Conservation (phyloP, 768 basidiomycete genomes). For the Jaapia argillacea region DNA sequence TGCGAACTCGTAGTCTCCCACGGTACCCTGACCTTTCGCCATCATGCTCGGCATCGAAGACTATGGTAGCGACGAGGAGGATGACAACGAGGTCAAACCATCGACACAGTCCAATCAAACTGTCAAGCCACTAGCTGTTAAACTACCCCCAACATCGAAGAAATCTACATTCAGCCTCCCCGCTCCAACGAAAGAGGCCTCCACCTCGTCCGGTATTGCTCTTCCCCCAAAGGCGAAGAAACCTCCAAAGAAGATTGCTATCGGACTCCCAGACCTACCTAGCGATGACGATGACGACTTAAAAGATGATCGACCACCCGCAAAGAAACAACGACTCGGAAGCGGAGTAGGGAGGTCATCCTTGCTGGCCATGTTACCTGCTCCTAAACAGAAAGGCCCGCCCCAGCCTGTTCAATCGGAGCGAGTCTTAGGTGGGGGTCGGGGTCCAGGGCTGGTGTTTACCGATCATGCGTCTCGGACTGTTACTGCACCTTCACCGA, state of each 20-base stretch:
- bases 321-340: slow-evolving; percentile 48
- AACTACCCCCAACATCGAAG: not conserved
- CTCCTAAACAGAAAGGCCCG: slow-evolving; percentile 50
- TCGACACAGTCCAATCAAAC: not conserved
- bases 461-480: slow-evolving; percentile 23
- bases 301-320: slow-evolving; percentile 27
- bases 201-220: slow-evolving; percentile 24
- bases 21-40: no score
- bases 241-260: slow-evolving; percentile 50
- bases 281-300: slow-evolving; percentile 26
- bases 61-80: slow-evolving; percentile 65
- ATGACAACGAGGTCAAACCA: slow-evolving; percentile 29
- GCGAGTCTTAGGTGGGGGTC: slow-evolving; percentile 56
- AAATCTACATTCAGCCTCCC: slow-evolving; percentile 11
- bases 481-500: slow-evolving; percentile 12
- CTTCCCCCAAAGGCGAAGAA: slow-evolving; percentile 24
- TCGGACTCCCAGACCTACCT: slow-evolving; percentile 42
- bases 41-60: slow-evolving; percentile 67
- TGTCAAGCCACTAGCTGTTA: slow-evolving; percentile 14
- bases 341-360: slow-evolving; percentile 51
- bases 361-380: slow-evolving; percentile 64
- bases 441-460: slow-evolving; percentile 54
- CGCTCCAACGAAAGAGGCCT: slow-evolving; percentile 20
- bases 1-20: no score
- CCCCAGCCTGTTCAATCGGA: slow-evolving; percentile 27